Percentiles rank a stretch among this genome's conserved stretches.
Evolutionary conservation across 495 filamentous ascomycete species (phyloP).

Genomic region (Usnea hakonensis): DNA sequence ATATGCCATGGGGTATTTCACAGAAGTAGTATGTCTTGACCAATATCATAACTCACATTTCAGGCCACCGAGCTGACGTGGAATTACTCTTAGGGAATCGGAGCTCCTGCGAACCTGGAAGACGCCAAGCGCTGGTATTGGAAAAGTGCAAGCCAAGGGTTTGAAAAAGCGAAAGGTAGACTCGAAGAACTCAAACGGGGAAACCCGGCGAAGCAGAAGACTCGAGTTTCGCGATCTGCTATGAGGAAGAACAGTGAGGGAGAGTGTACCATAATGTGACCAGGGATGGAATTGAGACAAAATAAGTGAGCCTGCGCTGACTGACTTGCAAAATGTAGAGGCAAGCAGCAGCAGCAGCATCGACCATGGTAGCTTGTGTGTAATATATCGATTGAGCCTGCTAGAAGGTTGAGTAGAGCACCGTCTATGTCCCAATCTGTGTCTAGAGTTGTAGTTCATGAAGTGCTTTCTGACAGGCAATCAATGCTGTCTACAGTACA

Average conservation of each 20-base stretch:
- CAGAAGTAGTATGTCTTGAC: constrained; percentile 50
- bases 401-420: background rate
- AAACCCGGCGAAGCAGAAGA: constrained; percentile 15
- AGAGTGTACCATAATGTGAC: constrained; percentile 18
- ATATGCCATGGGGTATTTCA: constrained; percentile 98
- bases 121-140: constrained; percentile 99
- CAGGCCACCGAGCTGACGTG: background rate
- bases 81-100: constrained; percentile 53
- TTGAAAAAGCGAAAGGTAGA: constrained; percentile 83
- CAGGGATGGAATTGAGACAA: background rate
- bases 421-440: background rate
- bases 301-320: background rate
- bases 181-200: constrained; percentile 67
- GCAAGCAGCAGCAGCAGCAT: background rate
- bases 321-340: background rate
- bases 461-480: background rate
- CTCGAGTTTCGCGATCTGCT: constrained; percentile 19
- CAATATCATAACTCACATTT: background rate
- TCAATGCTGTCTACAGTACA: background rate
- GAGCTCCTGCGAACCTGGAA: constrained; percentile 74
- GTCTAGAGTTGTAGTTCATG: background rate
- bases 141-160: constrained; percentile 68
- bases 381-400: background rate
- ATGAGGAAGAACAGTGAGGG: constrained; percentile 17
- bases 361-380: background rate